phyloP scores from a whole-genome alignment of 805 yeast species.

The Ogataea glucozyma region DNA sequence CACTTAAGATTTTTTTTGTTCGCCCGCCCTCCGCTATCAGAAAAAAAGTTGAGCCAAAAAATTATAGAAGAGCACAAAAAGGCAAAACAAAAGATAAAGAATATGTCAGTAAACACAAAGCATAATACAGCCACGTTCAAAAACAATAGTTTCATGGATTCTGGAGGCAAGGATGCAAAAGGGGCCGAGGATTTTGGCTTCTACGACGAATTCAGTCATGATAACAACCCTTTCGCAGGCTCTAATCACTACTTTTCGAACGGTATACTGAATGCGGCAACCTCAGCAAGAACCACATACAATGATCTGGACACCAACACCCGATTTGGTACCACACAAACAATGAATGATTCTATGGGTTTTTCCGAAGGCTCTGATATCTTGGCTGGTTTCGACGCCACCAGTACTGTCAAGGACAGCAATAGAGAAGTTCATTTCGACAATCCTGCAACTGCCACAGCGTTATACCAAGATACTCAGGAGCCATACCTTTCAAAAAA shows the following conservation, averaged over 20 bases:
- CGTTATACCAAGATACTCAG: too few relatives aligned
- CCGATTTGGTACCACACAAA: not conserved
- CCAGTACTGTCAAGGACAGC: not conserved
- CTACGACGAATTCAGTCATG: conserved; percentile 34
- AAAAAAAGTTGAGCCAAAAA: not conserved
- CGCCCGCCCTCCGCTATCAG: conserved; percentile 6
- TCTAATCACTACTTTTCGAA: conserved; percentile 33
- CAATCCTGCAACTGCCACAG: too few relatives aligned
- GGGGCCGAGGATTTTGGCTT: conserved; percentile 30
- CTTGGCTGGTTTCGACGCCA: not conserved
- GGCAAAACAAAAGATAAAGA: conserved; percentile 4
- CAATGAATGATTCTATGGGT: not conserved
- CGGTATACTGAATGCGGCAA: conserved; percentile 28
- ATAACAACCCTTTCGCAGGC: conserved; percentile 40
- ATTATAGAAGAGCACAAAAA: not conserved
- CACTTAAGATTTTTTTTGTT: not conserved
- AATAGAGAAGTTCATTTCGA: too few relatives aligned
- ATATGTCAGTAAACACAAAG: not conserved
- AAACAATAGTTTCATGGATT: not conserved
- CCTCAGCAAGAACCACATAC: not conserved
- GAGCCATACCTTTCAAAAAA: too few relatives aligned
- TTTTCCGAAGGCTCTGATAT: not conserved
- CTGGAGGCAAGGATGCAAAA: not conserved
- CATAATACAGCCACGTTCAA: not conserved
- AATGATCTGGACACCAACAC: not conserved